Evolutionary conservation across 169 alveolate genomes (phyloP).

Genomic region (Plasmodium gaboni): DNA sequence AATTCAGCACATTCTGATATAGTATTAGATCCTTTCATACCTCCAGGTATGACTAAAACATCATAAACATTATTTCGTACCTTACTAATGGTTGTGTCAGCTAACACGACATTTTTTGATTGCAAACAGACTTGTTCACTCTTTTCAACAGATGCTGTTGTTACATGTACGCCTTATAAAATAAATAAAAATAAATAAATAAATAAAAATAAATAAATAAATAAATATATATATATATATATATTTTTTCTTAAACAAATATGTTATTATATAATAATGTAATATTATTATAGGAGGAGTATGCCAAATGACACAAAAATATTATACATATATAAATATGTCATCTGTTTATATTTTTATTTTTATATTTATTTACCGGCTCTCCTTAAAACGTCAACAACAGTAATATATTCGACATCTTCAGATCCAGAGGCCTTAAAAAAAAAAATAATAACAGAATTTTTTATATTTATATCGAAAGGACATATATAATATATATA

Average conservation of each 20-base stretch:
- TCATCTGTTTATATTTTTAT: constrained; percentile 20
- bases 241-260: not conserved
- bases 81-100: constrained; percentile 80
- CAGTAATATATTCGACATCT: constrained; percentile 85
- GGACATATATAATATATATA: no score
- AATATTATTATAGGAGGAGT: not conserved
- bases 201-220: not conserved
- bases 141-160: constrained; percentile 66
- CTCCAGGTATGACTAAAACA: constrained; percentile 86
- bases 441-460: not conserved
- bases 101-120: constrained; percentile 64
- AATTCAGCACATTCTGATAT: constrained; percentile 33
- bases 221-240: not conserved
- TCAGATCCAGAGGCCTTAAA: constrained; percentile 82
- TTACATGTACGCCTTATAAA: constrained; percentile 73
- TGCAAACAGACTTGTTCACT: constrained; percentile 61
- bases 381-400: constrained; percentile 83
- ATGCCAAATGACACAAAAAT: not conserved
- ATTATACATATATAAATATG: not conserved
- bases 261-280: no score
- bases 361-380: constrained; percentile 79
- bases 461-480: not conserved
- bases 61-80: constrained; percentile 78
- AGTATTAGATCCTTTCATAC: constrained; percentile 82
- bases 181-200: constrained; percentile 68